A percentile compares a stretch with the other conserved stretches of the same genome.
Conservation (phyloP, 257 asterid genomes). For the Solanum verrucosum region DNA sequence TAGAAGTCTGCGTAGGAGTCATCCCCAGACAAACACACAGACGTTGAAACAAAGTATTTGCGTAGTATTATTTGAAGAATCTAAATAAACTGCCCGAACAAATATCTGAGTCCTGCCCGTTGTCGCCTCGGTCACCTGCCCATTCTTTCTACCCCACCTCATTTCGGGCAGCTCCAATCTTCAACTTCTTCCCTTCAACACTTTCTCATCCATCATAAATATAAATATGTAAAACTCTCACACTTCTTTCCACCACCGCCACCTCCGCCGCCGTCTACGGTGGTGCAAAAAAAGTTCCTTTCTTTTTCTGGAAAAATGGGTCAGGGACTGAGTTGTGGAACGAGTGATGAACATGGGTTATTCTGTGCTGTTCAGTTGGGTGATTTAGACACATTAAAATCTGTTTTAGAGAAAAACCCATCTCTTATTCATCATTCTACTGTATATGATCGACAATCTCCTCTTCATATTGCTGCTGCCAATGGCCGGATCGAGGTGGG, state of each 20-base stretch:
- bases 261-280: conserved; percentile 28
- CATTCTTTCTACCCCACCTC: not conserved
- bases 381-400: conserved; percentile 50
- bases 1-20: not conserved
- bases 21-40: not conserved
- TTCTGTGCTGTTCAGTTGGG: conserved; percentile 70
- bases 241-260: not conserved
- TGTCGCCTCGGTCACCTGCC: conserved; percentile 26
- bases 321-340: conserved; percentile 83
- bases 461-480: conserved; percentile 93
- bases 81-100: conserved; percentile 48
- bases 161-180: conserved; percentile 50
- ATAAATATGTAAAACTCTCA: conserved; percentile 19
- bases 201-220: not conserved
- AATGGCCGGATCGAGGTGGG: conserved; percentile 99
- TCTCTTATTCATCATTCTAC: conserved; percentile 43
- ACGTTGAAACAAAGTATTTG: not conserved
- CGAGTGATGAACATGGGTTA: conserved; percentile 58
- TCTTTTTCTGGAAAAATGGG: conserved; percentile 39
- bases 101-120: conserved; percentile 77
- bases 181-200: not conserved
- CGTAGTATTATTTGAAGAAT: conserved; percentile 6
- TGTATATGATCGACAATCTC: conserved; percentile 65
- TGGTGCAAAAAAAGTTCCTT: conserved; percentile 25
- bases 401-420: conserved; percentile 33